These are phyloP conservation scores for Leccinellum albellum DNA, from an alignment of 768 basidiomycete species.

Conservation along the genomic window DNA sequence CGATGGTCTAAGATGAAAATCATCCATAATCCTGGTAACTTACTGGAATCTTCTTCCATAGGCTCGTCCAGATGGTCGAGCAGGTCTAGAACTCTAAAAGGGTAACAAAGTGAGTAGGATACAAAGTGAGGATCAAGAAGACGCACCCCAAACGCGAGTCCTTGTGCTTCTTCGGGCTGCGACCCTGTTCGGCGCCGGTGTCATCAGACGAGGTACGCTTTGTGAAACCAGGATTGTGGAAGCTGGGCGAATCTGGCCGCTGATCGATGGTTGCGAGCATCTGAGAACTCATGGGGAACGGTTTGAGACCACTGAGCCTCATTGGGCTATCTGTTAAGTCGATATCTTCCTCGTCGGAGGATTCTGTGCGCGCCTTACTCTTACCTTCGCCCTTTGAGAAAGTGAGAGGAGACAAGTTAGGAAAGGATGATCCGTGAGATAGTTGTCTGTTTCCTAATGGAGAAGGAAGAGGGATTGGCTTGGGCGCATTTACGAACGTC, in stretches of 20 bases:
- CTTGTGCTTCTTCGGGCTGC: conserved; percentile 32
- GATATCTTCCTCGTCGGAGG: conserved; percentile 1
- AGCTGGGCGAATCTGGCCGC: conserved; percentile 22
- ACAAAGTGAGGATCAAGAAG: background rate
- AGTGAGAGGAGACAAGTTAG: conserved; percentile 23
- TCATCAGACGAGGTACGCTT: conserved; percentile 35
- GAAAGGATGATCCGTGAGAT: conserved; percentile 18
- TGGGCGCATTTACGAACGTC: background rate
- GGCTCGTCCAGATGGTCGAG: conserved; percentile 19
- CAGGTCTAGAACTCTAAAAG: conserved; percentile 3
- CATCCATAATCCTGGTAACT: conserved; percentile 9
- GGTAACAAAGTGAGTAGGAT: conserved; percentile 13
- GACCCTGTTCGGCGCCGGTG: conserved; percentile 27
- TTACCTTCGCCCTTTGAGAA: conserved; percentile 19
- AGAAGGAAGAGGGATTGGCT: conserved; percentile 19
- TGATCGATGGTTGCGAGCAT: conserved; percentile 37
- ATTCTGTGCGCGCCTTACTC: conserved; percentile 11
- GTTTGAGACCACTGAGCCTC: conserved; percentile 16
- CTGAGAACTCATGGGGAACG: conserved; percentile 51
- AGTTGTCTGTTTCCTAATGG: conserved; percentile 11
- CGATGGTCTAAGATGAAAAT: background rate
- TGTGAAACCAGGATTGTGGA: conserved; percentile 4
- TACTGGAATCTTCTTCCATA: conserved; percentile 42
- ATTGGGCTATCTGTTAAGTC: background rate
- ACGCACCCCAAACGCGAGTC: conserved; percentile 19